Percentiles rank a stretch among this genome's conserved stretches.
phyloP scores from a whole-genome alignment of 169 alveolate species.

The Plasmodium reichenowi region DNA sequence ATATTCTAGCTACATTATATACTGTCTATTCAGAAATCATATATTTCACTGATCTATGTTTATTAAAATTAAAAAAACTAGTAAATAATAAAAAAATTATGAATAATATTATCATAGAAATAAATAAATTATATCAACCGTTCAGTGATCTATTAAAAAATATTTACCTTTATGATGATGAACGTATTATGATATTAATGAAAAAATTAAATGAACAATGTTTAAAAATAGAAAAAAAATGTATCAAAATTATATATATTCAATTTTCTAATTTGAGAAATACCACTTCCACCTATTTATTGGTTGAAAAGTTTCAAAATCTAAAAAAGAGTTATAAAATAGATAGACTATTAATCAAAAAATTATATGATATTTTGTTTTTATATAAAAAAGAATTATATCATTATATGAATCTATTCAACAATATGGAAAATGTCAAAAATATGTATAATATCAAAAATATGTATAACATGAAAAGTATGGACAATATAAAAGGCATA shows the following conservation, averaged over 20 bases:
- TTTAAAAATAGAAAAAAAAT: constrained; percentile 61
- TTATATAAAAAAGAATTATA: constrained; percentile 59
- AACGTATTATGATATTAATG: constrained; percentile 67
- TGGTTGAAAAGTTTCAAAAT: constrained; percentile 70
- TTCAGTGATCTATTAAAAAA: constrained; percentile 65
- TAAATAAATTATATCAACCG: constrained; percentile 66
- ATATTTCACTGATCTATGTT: constrained; percentile 71
- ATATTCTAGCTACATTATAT: constrained; percentile 59
- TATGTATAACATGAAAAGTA: constrained; percentile 27
- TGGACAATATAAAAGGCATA: constrained; percentile 31
- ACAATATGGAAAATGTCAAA: constrained; percentile 44
- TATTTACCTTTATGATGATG: constrained; percentile 69
- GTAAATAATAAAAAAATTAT: constrained; percentile 66
- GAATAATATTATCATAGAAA: constrained; percentile 58
- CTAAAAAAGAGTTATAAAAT: constrained; percentile 62
- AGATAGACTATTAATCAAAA: constrained; percentile 72
- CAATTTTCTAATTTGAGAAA: constrained; percentile 74
- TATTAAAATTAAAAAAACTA: constrained; percentile 70
- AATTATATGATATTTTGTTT: constrained; percentile 53
- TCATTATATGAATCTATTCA: constrained; percentile 40
- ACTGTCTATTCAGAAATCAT: constrained; percentile 76
- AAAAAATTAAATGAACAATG: constrained; percentile 72
- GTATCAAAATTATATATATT: constrained; percentile 50
- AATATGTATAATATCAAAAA: constrained; percentile 36
- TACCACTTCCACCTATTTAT: constrained; percentile 39